These are phyloP conservation scores for Striga hermonthica DNA, from an alignment of 305 asterid species.

Conservation along the genomic window DNA sequence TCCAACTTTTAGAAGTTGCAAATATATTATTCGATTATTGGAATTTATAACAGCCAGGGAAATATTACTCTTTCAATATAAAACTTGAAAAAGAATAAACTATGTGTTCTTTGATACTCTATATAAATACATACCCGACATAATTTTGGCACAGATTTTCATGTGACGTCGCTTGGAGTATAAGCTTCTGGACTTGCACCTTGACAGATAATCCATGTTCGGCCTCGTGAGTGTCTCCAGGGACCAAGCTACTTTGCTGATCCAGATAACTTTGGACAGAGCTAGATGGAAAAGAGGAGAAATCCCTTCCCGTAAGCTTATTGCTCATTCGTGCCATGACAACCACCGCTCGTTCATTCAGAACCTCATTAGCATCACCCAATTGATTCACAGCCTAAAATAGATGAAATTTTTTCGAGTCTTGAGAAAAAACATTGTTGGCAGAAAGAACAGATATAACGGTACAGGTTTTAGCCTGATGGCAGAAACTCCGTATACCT, in stretches of 20 bases:
- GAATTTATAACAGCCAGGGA: too few relatives aligned
- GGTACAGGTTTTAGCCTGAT: not conserved
- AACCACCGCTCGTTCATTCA: constrained; percentile 89
- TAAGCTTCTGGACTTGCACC: constrained; percentile 90
- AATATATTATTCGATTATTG: not conserved
- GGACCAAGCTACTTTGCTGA: constrained; percentile 48
- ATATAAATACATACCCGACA: constrained; percentile 65
- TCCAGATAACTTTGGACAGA: constrained; percentile 61
- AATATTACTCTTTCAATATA: too few relatives aligned
- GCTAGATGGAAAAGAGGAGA: constrained; percentile 63
- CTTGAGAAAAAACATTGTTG: constrained; percentile 5
- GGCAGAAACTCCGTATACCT: not conserved
- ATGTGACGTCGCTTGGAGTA: constrained; percentile 82
- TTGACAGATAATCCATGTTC: constrained; percentile 97
- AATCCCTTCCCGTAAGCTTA: constrained; percentile 95
- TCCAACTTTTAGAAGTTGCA: not conserved
- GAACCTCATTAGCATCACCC: constrained; percentile 97
- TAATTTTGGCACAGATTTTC: constrained; percentile 97
- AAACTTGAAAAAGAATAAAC: too few relatives aligned
- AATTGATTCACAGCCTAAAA: constrained; percentile 88
- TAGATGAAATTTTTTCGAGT: constrained; percentile 21
- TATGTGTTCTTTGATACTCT: too few relatives aligned
- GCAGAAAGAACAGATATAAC: not conserved
- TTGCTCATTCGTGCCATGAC: constrained; percentile 98
- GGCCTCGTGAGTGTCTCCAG: constrained; percentile 78